A percentile compares a stretch with the other conserved stretches of the same genome.
phyloP scores from a whole-genome alignment of 257 asterid genomes.

The Nicotiana sylvestris region DNA sequence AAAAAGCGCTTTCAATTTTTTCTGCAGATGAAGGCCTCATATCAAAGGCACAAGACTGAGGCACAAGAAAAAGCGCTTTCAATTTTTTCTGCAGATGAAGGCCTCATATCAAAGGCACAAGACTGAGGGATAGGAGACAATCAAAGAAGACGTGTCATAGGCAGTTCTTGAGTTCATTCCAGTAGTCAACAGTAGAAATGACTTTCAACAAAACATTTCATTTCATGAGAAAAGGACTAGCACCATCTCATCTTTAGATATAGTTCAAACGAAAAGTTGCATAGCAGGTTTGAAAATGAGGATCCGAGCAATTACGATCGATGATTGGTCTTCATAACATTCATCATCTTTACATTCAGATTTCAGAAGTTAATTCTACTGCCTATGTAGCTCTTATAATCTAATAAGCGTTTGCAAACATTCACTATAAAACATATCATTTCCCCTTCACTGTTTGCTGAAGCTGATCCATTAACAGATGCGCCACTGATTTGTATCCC shows the following conservation, averaged over 20 bases:
- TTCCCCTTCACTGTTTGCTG: slow-evolving; percentile 27
- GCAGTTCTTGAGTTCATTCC: no score
- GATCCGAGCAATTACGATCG: neutral
- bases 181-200: no score
- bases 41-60: no score
- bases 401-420: neutral
- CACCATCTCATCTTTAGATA: neutral
- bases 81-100: neutral
- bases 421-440: neutral
- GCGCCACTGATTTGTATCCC: slow-evolving; percentile 93
- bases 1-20: neutral
- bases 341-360: slow-evolving; percentile 4
- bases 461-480: slow-evolving; percentile 65
- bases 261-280: neutral
- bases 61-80: neutral
- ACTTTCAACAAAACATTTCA: neutral
- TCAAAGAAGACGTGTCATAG: neutral
- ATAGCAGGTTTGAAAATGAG: neutral
- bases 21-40: neutral
- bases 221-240: neutral
- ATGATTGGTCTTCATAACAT: neutral
- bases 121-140: no score
- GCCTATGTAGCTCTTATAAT: neutral
- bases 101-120: no score
- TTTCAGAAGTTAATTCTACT: neutral